phyloP scores from a whole-genome alignment of 2,329 filamentous ascomycete species.

The Orbilia ellipsospora region DNA sequence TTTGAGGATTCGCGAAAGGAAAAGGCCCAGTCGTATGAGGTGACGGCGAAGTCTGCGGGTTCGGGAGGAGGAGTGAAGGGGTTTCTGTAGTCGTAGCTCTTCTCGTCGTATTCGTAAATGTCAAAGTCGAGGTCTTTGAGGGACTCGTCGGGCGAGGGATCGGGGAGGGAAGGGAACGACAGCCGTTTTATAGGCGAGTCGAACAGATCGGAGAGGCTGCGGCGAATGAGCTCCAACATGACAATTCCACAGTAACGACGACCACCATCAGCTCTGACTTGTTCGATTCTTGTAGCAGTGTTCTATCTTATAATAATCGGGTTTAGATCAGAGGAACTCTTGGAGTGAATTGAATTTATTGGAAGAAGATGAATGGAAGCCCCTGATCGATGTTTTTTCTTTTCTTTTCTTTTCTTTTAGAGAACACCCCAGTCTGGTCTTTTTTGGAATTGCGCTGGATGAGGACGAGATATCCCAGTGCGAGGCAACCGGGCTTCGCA shows the following conservation, averaged over 20 bases:
- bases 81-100: slow-evolving; percentile 12
- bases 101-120: slow-evolving; percentile 51
- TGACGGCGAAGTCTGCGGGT: slow-evolving; percentile 8
- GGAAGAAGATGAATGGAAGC: too few relatives aligned
- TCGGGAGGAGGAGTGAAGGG: not conserved
- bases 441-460: too few relatives aligned
- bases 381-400: too few relatives aligned
- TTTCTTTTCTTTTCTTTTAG: too few relatives aligned
- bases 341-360: not conserved
- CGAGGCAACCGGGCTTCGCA: too few relatives aligned
- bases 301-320: too few relatives aligned
- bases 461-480: too few relatives aligned
- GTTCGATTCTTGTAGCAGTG: not conserved
- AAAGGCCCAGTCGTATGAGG: slow-evolving; percentile 54
- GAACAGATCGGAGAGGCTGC: slow-evolving; percentile 51
- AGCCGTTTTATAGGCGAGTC: slow-evolving; percentile 46
- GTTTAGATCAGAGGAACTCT: slow-evolving; percentile 4
- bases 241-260: not conserved
- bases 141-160: slow-evolving; percentile 21
- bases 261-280: not conserved
- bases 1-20: slow-evolving; percentile 52
- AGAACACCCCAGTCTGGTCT: too few relatives aligned
- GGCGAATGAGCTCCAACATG: slow-evolving; percentile 44
- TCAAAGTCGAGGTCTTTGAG: slow-evolving; percentile 53
- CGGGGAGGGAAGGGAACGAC: slow-evolving; percentile 25